phyloP scores from a whole-genome alignment of 73 alveolate species.

The Paramecium sonneborni region DNA sequence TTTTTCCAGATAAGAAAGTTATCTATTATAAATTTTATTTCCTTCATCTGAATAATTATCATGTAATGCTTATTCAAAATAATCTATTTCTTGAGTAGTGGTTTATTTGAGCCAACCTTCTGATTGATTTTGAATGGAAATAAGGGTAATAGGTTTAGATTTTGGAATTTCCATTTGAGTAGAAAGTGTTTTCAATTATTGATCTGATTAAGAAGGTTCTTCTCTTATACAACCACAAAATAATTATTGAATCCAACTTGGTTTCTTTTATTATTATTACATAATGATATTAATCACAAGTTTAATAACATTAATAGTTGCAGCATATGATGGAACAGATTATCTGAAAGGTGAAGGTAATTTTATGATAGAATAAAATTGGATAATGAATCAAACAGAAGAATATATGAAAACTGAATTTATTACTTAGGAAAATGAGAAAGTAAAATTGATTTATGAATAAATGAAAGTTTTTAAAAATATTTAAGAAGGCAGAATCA shows the following conservation, averaged over 20 bases:
- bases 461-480: not conserved
- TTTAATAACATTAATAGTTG: constrained; percentile 1
- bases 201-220: not conserved
- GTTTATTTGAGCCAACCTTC: constrained; percentile 28
- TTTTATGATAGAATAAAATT: not conserved
- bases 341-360: constrained; percentile 51
- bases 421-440: not conserved
- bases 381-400: constrained; percentile 51
- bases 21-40: not conserved
- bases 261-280: constrained; percentile 29
- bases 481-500: not conserved
- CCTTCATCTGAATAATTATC: constrained; percentile 15
- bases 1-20: constrained; percentile 26
- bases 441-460: not conserved
- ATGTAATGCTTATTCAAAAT: not conserved
- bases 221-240: constrained; percentile 36
- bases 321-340: constrained; percentile 48
- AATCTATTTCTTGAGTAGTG: not conserved
- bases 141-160: not conserved
- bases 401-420: not conserved
- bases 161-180: not conserved
- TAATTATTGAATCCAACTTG: constrained; percentile 38
- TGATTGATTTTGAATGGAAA: not conserved
- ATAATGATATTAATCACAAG: constrained; percentile 22
- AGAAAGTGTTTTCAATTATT: not conserved